Evolutionary conservation across 2,329 filamentous ascomycete genomes (phyloP).

Genomic region (Monilinia fructigena): DNA sequence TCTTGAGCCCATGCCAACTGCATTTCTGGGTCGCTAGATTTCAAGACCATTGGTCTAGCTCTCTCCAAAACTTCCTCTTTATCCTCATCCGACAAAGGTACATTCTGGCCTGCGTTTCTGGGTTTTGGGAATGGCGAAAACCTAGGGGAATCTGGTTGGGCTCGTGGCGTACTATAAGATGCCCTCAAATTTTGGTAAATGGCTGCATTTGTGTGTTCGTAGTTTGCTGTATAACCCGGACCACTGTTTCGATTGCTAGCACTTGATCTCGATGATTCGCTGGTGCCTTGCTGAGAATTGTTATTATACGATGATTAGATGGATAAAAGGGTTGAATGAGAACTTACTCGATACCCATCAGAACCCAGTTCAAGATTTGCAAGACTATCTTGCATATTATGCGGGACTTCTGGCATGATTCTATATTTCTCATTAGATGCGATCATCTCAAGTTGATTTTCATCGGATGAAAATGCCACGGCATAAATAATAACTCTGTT

Average conservation of each 20-base stretch:
- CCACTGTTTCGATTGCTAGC: slow-evolving; percentile 25
- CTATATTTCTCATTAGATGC: slow-evolving; percentile 47
- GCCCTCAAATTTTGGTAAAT: slow-evolving; percentile 39
- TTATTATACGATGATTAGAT: slow-evolving; percentile 33
- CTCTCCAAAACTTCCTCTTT: slow-evolving; percentile 87
- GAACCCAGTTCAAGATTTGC: slow-evolving; percentile 86
- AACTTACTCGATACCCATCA: slow-evolving; percentile 36
- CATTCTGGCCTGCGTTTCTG: slow-evolving; percentile 73
- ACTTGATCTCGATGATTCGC: slow-evolving; percentile 25
- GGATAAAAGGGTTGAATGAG: slow-evolving; percentile 29
- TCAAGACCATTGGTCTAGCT: slow-evolving; percentile 78
- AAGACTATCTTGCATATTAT: slow-evolving; percentile 94
- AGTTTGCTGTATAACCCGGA: slow-evolving; percentile 37
- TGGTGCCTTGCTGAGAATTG: slow-evolving; percentile 25
- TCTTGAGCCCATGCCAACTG: slow-evolving; percentile 97
- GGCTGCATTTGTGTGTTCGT: slow-evolving; percentile 40
- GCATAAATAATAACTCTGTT: not conserved
- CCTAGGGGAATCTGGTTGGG: slow-evolving; percentile 55
- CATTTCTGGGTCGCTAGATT: slow-evolving; percentile 93
- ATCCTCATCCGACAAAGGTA: slow-evolving; percentile 91
- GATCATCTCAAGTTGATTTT: not conserved
- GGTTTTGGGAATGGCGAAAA: slow-evolving; percentile 93
- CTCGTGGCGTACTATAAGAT: slow-evolving; percentile 25
- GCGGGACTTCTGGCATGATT: slow-evolving; percentile 91
- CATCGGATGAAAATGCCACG: slow-evolving; percentile 11